These are phyloP conservation scores for Pluteus cervinus DNA, from an alignment of 768 basidiomycete genomes.

Conservation along the genomic window DNA sequence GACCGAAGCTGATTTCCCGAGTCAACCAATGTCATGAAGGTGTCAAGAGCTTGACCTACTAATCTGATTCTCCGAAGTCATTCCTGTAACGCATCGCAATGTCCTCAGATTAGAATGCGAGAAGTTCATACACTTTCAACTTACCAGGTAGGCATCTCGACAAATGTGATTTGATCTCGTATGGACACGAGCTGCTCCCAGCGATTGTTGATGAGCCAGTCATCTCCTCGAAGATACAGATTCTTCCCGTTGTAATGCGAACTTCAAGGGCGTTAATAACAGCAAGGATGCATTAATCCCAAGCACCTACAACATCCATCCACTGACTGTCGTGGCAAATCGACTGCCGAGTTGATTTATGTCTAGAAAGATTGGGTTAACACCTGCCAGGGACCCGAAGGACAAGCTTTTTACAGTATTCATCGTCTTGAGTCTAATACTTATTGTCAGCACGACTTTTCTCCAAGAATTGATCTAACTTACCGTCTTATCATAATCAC, in stretches of 20 bases:
- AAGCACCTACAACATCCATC: slow-evolving; percentile 38
- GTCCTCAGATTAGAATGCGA: not conserved
- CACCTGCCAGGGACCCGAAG: not conserved
- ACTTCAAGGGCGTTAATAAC: slow-evolving; percentile 29
- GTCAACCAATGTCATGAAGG: not conserved
- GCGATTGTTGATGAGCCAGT: slow-evolving; percentile 61
- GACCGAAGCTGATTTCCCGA: slow-evolving; percentile 37
- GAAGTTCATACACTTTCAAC: slow-evolving; percentile 4
- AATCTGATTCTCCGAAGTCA: slow-evolving; percentile 74
- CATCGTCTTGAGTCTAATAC: slow-evolving; percentile 35
- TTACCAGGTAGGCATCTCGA: slow-evolving; percentile 69
- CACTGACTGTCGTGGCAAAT: slow-evolving; percentile 40
- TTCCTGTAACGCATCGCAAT: slow-evolving; percentile 35
- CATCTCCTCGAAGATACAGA: slow-evolving; percentile 58
- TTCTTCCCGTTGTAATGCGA: slow-evolving; percentile 56
- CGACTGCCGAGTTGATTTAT: slow-evolving; percentile 34
- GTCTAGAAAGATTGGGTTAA: slow-evolving; percentile 21
- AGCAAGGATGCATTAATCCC: not conserved
- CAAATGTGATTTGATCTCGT: slow-evolving; percentile 45
- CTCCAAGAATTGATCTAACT: slow-evolving; percentile 8
- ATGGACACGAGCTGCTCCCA: slow-evolving; percentile 66
- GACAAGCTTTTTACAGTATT: slow-evolving; percentile 33
- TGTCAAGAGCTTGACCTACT: slow-evolving; percentile 27
- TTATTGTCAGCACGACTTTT: slow-evolving; percentile 2
- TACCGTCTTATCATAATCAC: slow-evolving; percentile 36